Percentiles rank a stretch among this genome's conserved stretches.
phyloP scores from a whole-genome alignment of 164 flowering plant species.

The Warburgia ugandensis region DNA sequence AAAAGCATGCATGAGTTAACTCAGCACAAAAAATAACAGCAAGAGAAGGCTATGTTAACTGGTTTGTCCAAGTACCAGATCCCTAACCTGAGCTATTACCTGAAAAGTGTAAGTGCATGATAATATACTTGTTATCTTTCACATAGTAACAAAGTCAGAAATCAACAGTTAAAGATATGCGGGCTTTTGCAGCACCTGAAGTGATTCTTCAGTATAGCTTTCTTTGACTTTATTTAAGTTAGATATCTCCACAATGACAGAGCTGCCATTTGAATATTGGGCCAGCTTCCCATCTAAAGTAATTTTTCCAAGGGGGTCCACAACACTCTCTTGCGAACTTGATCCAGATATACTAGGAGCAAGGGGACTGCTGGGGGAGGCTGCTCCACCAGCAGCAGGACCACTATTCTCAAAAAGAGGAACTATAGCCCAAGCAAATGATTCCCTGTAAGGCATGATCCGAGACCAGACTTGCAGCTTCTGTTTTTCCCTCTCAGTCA shows the following conservation, averaged over 20 bases:
- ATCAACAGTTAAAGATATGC: no score
- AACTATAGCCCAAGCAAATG: conserved; percentile 95
- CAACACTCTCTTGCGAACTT: conserved; percentile 64
- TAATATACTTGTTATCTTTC: no score
- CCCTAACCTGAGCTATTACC: no score
- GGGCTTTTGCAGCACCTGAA: conserved; percentile 74
- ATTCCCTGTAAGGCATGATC: conserved; percentile 89
- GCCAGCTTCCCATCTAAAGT: conserved; percentile 65
- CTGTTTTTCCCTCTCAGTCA: conserved; percentile 93
- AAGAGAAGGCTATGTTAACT: no score
- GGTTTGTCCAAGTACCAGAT: no score
- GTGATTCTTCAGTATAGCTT: conserved; percentile 91
- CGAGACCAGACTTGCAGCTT: conserved; percentile 98
- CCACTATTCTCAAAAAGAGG: conserved; percentile 76
- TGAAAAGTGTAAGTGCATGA: no score
- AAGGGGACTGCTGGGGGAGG: conserved; percentile 90
- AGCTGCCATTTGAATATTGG: conserved; percentile 55
- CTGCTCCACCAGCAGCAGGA: conserved; percentile 64
- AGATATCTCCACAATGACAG: conserved; percentile 80
- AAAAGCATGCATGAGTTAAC: no score
- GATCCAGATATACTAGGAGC: conserved; percentile 70
- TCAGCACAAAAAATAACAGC: no score
- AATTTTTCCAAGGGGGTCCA: conserved; percentile 60
- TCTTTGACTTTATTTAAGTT: conserved; percentile 92
- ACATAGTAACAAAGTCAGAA: no score